Evolutionary conservation across 495 filamentous ascomycete genomes (phyloP).

Genomic region (Hamigera avellanea): DNA sequence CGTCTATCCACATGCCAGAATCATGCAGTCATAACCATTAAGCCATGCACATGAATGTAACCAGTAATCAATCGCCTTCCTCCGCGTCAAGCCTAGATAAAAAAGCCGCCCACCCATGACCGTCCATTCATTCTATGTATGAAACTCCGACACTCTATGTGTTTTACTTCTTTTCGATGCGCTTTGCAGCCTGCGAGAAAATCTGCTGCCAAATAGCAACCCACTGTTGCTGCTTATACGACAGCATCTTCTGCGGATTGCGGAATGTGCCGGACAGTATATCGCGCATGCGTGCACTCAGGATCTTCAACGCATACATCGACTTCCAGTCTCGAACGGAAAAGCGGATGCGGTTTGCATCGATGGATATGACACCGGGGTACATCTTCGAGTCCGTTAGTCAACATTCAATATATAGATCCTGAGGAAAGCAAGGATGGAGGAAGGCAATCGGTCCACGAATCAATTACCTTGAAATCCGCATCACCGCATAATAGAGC

Average conservation of each 20-base stretch:
- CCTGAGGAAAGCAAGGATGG: not conserved
- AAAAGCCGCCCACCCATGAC: too few relatives aligned
- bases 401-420: not conserved
- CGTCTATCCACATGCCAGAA: too few relatives aligned
- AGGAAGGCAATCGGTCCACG: not conserved
- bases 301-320: conserved; percentile 69
- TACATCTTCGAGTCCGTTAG: conserved; percentile 45
- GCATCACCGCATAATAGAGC: conserved; percentile 78
- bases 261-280: conserved; percentile 60
- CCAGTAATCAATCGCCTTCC: too few relatives aligned
- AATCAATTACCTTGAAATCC: conserved; percentile 53
- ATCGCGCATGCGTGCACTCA: conserved; percentile 57
- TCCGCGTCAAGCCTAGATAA: too few relatives aligned
- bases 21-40: too few relatives aligned
- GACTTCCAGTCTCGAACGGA: conserved; percentile 80
- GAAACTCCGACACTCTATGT: too few relatives aligned
- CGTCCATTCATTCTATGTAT: too few relatives aligned
- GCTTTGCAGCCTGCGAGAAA: conserved; percentile 24
- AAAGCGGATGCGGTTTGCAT: conserved; percentile 82
- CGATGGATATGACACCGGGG: conserved; percentile 73
- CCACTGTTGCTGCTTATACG: conserved; percentile 60
- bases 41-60: too few relatives aligned
- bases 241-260: conserved; percentile 54
- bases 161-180: too few relatives aligned
- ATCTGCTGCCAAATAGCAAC: conserved; percentile 53